Percentiles rank a stretch among this genome's conserved stretches.
Conservation (phyloP, 1,139 yeast genomes). For the Yamadazyma sp. region DNA sequence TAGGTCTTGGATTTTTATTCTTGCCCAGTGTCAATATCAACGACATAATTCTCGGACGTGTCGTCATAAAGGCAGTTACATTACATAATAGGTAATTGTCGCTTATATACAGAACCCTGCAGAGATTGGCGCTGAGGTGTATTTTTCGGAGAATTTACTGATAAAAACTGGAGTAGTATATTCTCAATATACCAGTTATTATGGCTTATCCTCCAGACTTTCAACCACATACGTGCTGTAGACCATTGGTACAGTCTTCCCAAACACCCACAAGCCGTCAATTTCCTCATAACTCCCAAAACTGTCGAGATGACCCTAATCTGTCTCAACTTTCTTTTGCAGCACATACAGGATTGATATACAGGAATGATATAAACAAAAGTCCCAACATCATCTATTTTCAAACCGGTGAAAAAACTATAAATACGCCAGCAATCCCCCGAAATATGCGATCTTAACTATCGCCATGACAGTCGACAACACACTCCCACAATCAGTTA, state of each 20-base stretch:
- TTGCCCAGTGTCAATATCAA: too few relatives aligned
- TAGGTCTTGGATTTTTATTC: too few relatives aligned
- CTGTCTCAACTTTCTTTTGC: conserved; percentile 1
- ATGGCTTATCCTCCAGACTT: too few relatives aligned
- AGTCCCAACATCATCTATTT: conserved; percentile 1
- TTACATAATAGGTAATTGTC: not conserved
- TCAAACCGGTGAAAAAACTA: not conserved
- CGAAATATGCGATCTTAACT: not conserved
- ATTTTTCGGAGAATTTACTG: conserved; percentile 1
- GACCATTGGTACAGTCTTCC: not conserved
- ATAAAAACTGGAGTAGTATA: too few relatives aligned
- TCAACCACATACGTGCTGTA: too few relatives aligned
- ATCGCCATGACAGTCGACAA: conserved; percentile 19
- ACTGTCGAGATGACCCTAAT: too few relatives aligned
- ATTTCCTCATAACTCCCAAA: not conserved
- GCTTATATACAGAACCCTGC: too few relatives aligned
- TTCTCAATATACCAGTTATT: too few relatives aligned
- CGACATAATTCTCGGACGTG: too few relatives aligned
- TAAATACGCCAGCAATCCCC: conserved; percentile 4
- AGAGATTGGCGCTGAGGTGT: not conserved
- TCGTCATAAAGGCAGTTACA: too few relatives aligned
- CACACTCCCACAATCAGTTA: conserved; percentile 19
- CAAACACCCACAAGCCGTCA: not conserved
- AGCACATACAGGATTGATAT: conserved; percentile 1
- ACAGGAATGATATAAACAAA: not conserved